phyloP scores from a whole-genome alignment of 108 stramenopile species.

The Aurantiochytrium sp. region DNA sequence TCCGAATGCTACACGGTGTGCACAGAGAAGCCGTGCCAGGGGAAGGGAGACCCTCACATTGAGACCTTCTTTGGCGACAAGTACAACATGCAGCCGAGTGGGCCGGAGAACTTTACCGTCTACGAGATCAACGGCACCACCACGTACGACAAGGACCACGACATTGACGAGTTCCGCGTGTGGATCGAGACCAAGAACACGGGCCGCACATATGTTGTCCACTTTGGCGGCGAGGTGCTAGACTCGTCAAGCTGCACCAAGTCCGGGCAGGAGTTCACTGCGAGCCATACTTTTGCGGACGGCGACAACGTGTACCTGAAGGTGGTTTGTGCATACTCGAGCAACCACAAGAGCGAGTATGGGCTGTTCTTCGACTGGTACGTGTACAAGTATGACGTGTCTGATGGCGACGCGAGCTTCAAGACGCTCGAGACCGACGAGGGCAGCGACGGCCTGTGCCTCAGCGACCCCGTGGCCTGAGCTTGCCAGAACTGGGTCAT shows the following conservation, averaged over 20 bases:
- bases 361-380: neutral
- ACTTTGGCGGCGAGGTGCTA: neutral
- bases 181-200: neutral
- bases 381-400: neutral
- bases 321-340: neutral
- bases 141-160: neutral
- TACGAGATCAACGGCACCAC: neutral
- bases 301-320: neutral
- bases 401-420: neutral
- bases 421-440: neutral
- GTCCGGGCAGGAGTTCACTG: neutral
- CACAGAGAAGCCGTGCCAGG: neutral
- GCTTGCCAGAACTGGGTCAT: neutral
- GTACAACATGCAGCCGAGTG: neutral
- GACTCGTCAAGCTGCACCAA: neutral
- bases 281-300: neutral
- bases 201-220: neutral
- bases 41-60: neutral
- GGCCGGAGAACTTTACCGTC: neutral
- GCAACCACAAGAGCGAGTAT: neutral
- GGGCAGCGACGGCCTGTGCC: neutral
- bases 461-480: neutral
- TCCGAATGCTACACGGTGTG: neutral
- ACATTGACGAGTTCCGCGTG: neutral
- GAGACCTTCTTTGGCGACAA: neutral